Evolutionary conservation across 495 filamentous ascomycete genomes (phyloP).

Genomic region (Aspergillus coremiiformis): DNA sequence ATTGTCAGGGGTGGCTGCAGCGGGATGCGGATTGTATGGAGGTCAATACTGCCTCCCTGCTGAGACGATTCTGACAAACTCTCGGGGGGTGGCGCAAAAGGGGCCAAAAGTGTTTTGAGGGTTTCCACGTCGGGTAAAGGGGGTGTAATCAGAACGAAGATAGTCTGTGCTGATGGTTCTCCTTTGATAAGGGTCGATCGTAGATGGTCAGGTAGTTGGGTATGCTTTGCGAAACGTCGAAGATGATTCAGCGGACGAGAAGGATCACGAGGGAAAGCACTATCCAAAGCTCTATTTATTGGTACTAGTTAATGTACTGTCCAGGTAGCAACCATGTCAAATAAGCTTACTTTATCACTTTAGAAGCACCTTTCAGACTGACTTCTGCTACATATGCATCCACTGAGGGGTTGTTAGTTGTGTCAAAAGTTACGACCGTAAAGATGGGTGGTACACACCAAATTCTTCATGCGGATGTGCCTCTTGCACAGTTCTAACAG

Average conservation of each 20-base stretch:
- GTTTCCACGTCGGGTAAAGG: conserved; percentile 24
- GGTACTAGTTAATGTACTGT: not conserved
- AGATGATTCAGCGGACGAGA: conserved; percentile 66
- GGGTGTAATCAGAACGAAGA: conserved; percentile 35
- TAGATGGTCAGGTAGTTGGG: conserved; percentile 53
- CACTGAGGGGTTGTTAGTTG: conserved; percentile 15
- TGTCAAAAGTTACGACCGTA: not conserved
- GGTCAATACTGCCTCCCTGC: conserved; percentile 28
- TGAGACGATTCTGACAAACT: not conserved
- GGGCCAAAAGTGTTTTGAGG: conserved; percentile 27
- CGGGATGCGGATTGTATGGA: conserved; percentile 57
- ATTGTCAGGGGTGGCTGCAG: conserved; percentile 65
- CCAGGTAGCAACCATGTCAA: not conserved
- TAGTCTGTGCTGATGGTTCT: conserved; percentile 20
- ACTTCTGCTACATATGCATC: conserved; percentile 40
- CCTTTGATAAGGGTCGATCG: conserved; percentile 21
- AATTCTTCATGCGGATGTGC: conserved; percentile 33
- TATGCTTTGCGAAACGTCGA: conserved; percentile 67
- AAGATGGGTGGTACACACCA: conserved; percentile 17
- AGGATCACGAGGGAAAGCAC: conserved; percentile 46
- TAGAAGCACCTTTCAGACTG: conserved; percentile 37
- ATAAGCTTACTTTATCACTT: conserved; percentile 39
- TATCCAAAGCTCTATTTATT: conserved; percentile 39
- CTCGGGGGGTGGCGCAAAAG: conserved; percentile 22
- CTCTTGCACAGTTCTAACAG: conserved; percentile 37